phyloP scores from a whole-genome alignment of 352 stramenopile genomes.

The Phytophthora sojae region DNA sequence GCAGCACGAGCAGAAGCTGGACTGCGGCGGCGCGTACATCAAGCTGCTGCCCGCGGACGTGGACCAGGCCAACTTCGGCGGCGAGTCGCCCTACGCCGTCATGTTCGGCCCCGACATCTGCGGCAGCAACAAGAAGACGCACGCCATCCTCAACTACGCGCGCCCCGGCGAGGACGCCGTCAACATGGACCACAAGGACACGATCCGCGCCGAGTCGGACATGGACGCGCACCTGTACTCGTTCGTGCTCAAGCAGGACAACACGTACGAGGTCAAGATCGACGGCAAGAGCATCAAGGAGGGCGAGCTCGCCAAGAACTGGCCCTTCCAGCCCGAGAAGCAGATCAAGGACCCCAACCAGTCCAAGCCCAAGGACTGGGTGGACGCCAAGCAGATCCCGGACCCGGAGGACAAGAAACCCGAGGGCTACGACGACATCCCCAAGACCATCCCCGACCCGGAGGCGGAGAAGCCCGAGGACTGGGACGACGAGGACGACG shows the following conservation, averaged over 20 bases:
- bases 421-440: slow-evolving; percentile 98
- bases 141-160: slow-evolving; percentile 99
- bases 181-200: slow-evolving; percentile 90
- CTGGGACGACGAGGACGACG: slow-evolving; percentile 99
- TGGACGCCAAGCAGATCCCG: slow-evolving; percentile 96
- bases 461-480: slow-evolving; percentile 98
- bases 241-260: slow-evolving; percentile 96
- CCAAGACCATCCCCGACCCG: slow-evolving; percentile 97
- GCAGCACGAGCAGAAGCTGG: slow-evolving; percentile 98
- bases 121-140: slow-evolving; percentile 96
- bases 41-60: slow-evolving; percentile 96
- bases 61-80: slow-evolving; percentile 94
- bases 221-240: slow-evolving; percentile 98
- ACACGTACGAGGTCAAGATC: slow-evolving; percentile 97
- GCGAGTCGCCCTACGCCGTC: slow-evolving; percentile 95
- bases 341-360: slow-evolving; percentile 97
- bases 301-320: slow-evolving; percentile 95
- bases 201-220: slow-evolving; percentile 84
- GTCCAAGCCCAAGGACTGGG: slow-evolving; percentile 98
- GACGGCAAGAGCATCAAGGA: slow-evolving; percentile 95
- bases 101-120: slow-evolving; percentile 99
- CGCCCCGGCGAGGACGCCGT: slow-evolving; percentile 94
- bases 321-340: slow-evolving; percentile 96
- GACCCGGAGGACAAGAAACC: slow-evolving; percentile 97
- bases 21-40: slow-evolving; percentile 99